Conservation (phyloP, 352 stramenopile species). For the Achlya hypogyna region DNA sequence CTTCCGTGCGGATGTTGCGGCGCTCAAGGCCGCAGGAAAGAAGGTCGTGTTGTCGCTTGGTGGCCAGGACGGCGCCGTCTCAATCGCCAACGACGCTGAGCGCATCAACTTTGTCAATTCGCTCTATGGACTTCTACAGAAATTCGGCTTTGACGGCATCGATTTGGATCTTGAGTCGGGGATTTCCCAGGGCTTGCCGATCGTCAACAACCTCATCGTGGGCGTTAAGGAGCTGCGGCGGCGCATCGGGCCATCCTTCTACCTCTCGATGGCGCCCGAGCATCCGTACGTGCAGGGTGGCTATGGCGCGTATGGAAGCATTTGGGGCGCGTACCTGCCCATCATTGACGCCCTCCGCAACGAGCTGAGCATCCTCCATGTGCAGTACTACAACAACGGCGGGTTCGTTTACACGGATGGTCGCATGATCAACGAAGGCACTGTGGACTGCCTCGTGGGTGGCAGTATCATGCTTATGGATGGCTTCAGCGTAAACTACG, state of each 20-base stretch:
- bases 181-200: neutral
- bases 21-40: neutral
- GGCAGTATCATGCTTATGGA: conserved; percentile 19
- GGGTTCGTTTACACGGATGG: conserved; percentile 14
- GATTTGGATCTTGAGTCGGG: conserved; percentile 3
- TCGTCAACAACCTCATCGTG: conserved; percentile 13
- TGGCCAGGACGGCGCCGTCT: neutral
- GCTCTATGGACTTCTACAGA: neutral
- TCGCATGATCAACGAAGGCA: conserved; percentile 17
- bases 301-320: neutral
- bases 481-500: conserved; percentile 10
- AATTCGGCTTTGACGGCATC: conserved; percentile 13
- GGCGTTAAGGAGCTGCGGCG: conserved; percentile 15
- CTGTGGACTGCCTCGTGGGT: conserved; percentile 9
- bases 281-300: conserved; percentile 20
- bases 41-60: conserved; percentile 1
- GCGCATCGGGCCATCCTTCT: conserved; percentile 11
- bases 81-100: neutral
- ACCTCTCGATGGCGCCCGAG: conserved; percentile 17
- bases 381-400: conserved; percentile 21
- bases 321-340: conserved; percentile 14
- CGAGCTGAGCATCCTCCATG: conserved; percentile 12
- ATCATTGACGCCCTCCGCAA: conserved; percentile 20
- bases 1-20: conserved; percentile 1
- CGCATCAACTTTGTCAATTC: neutral